Conservation (phyloP, 129 eudicot species). For the Saussurea involucrata region DNA sequence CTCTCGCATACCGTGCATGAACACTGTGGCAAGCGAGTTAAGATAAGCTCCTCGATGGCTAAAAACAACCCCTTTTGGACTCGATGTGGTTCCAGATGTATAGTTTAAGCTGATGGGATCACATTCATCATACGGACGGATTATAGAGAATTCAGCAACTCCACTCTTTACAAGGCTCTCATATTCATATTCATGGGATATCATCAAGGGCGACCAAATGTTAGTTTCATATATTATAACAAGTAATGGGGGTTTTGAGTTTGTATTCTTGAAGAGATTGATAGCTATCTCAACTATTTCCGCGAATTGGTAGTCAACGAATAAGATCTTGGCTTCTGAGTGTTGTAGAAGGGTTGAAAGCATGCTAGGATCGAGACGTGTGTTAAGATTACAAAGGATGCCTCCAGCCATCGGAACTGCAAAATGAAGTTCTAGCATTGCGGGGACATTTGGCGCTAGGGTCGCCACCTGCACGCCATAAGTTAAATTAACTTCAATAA, state of each 20-base stretch:
- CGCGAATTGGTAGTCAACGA: constrained; percentile 57
- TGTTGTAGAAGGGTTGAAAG: constrained; percentile 46
- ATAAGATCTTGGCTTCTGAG: constrained; percentile 59
- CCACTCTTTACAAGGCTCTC: constrained; percentile 54
- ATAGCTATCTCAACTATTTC: constrained; percentile 44
- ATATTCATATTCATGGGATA: constrained; percentile 25
- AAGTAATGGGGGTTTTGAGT: constrained; percentile 32
- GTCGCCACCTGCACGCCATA: no score
- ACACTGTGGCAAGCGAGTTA: no score
- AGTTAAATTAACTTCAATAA: neutral
- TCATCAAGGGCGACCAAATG: neutral
- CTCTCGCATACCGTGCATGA: constrained; percentile 54
- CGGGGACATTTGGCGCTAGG: no score
- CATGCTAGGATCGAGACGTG: constrained; percentile 52
- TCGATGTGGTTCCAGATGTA: no score
- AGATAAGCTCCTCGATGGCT: no score
- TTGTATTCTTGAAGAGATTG: constrained; percentile 22
- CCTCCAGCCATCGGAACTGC: constrained; percentile 94
- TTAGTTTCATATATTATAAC: constrained; percentile 38
- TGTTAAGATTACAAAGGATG: constrained; percentile 54
- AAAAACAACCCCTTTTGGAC: no score
- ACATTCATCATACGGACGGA: constrained; percentile 50
- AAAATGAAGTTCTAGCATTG: constrained; percentile 69
- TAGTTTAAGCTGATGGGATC: no score
- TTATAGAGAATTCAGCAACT: constrained; percentile 27